phyloP scores from a whole-genome alignment of 2,329 filamentous ascomycete species.

The Didymella exigua region DNA sequence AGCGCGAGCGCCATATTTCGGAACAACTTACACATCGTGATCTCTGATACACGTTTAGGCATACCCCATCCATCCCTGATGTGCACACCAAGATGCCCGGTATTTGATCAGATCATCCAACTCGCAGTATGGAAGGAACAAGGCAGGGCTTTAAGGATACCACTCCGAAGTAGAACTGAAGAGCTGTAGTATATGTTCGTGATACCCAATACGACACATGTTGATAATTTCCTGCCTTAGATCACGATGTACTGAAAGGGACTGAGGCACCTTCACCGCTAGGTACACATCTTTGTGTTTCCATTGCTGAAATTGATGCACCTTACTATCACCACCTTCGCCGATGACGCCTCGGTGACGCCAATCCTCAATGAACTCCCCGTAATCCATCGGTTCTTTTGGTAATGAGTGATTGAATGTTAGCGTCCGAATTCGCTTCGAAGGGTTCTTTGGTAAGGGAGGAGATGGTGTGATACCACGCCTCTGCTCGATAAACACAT shows the following conservation, averaged over 20 bases:
- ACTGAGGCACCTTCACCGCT: conserved; percentile 6
- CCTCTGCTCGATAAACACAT: not conserved
- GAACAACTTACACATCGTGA: conserved; percentile 36
- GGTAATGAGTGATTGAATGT: not conserved
- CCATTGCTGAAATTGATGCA: conserved; percentile 2
- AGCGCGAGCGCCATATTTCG: conserved; percentile 31
- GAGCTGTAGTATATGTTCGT: conserved; percentile 4
- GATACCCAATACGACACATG: not conserved
- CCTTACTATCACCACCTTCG: conserved; percentile 17
- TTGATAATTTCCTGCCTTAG: not conserved
- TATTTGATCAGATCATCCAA: conserved; percentile 25
- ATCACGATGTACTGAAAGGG: not conserved
- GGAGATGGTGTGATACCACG: not conserved
- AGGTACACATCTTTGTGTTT: not conserved
- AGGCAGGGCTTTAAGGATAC: conserved; percentile 16
- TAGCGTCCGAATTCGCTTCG: not conserved
- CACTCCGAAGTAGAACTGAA: conserved; percentile 6
- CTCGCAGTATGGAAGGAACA: conserved; percentile 28
- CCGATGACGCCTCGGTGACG: conserved; percentile 3
- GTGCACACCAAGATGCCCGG: not conserved
- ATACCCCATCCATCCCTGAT: conserved; percentile 3
- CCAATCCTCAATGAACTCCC: not conserved
- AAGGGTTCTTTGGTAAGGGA: not conserved
- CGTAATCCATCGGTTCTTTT: not conserved
- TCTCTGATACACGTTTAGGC: conserved; percentile 20